These are phyloP conservation scores for Corchorus capsularis DNA, from an alignment of 345 rosid species.

Conservation along the genomic window DNA sequence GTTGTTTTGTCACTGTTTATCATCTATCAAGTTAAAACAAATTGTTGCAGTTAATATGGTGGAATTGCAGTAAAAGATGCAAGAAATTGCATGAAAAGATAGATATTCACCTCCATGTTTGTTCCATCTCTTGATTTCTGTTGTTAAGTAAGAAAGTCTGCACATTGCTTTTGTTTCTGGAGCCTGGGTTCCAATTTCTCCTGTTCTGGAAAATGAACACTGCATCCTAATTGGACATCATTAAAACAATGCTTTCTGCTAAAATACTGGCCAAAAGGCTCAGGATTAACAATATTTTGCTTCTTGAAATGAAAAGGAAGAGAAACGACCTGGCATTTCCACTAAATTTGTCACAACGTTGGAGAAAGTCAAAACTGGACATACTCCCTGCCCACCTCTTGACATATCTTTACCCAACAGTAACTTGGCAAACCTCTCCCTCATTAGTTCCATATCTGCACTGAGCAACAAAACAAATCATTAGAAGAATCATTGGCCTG, in stretches of 20 bases:
- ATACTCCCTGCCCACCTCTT: conserved; percentile 72
- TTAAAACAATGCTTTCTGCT: too few species aligned
- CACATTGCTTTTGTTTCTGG: conserved; percentile 69
- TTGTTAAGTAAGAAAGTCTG: conserved; percentile 76
- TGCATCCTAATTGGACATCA: too few species aligned
- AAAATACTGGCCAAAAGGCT: too few species aligned
- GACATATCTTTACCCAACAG: conserved; percentile 76
- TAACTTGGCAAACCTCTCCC: conserved; percentile 62
- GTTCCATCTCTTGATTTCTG: conserved; percentile 70
- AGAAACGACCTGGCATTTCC: too few species aligned
- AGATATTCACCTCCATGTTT: conserved; percentile 58
- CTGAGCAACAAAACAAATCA: neutral
- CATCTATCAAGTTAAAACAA: conserved; percentile 46
- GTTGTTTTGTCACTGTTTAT: conserved; percentile 82
- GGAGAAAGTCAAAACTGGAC: conserved; percentile 68
- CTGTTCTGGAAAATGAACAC: conserved; percentile 78
- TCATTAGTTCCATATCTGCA: conserved; percentile 56
- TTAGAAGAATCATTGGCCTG: too few species aligned
- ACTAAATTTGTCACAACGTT: conserved; percentile 68
- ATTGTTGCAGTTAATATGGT: too few species aligned
- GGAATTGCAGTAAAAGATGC: too few species aligned
- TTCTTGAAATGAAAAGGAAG: neutral
- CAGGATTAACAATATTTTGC: neutral
- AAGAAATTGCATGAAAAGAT: neutral
- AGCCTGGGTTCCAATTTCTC: conserved; percentile 69